Conservation (phyloP, 768 basidiomycete genomes). For the Amanita subjunquillea region DNA sequence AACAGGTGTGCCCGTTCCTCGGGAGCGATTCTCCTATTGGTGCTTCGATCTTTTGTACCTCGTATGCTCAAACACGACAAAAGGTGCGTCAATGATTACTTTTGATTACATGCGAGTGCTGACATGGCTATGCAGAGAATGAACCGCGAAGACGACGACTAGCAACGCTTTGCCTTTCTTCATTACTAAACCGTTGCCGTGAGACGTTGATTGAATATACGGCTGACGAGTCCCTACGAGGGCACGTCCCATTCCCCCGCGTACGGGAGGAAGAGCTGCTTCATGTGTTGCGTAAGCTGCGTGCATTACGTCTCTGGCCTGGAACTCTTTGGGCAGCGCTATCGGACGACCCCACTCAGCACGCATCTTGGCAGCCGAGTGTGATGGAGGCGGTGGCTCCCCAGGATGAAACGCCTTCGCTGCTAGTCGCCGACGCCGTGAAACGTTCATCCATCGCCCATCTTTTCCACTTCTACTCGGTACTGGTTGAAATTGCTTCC, state of each 20-base stretch:
- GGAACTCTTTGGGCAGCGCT: conserved; percentile 71
- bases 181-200: conserved; percentile 70
- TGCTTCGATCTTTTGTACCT: conserved; percentile 82
- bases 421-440: conserved; percentile 59
- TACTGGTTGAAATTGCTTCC: conserved; percentile 72
- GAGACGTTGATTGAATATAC: conserved; percentile 61
- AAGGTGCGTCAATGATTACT: conserved; percentile 30
- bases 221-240: conserved; percentile 79
- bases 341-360: conserved; percentile 51
- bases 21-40: conserved; percentile 90
- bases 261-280: conserved; percentile 83
- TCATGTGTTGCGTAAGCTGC: conserved; percentile 74
- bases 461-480: conserved; percentile 78
- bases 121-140: conserved; percentile 33
- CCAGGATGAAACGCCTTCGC: conserved; percentile 34
- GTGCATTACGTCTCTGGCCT: conserved; percentile 59
- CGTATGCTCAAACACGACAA: conserved; percentile 58
- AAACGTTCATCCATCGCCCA: conserved; percentile 73
- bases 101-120: background rate
- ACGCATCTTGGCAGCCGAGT: conserved; percentile 52
- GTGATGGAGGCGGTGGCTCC: conserved; percentile 10
- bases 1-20: conserved; percentile 41
- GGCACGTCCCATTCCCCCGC: conserved; percentile 79
- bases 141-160: conserved; percentile 53
- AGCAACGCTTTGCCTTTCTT: conserved; percentile 62